phyloP scores from a whole-genome alignment of 805 yeast species.

The Zygoascus bituminiphila region DNA sequence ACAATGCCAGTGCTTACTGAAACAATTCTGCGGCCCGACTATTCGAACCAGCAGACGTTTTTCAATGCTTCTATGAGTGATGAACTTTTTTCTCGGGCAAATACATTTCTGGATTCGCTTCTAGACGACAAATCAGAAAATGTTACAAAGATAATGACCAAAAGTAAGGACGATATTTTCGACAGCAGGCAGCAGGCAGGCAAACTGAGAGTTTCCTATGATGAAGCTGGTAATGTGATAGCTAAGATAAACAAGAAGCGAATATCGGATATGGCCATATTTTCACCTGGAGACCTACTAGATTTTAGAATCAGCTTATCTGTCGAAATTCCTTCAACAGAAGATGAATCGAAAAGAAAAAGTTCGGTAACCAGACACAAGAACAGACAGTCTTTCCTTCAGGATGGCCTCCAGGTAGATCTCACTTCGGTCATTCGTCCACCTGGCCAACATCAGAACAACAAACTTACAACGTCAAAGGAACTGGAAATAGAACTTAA shows the following conservation, averaged over 20 bases:
- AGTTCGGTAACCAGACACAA: slow-evolving; percentile 58
- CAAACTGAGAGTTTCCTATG: slow-evolving; percentile 23
- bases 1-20: slow-evolving; percentile 28
- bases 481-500: slow-evolving; percentile 50
- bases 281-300: slow-evolving; percentile 66
- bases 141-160: slow-evolving; percentile 5
- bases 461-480: slow-evolving; percentile 14
- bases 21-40: slow-evolving; percentile 24
- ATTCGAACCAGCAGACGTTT: slow-evolving; percentile 19
- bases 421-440: slow-evolving; percentile 26
- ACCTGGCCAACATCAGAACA: not conserved
- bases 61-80: slow-evolving; percentile 25
- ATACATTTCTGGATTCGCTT: slow-evolving; percentile 18
- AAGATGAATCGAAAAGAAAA: slow-evolving; percentile 28
- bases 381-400: slow-evolving; percentile 64
- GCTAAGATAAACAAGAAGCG: slow-evolving; percentile 67
- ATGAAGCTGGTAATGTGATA: slow-evolving; percentile 29
- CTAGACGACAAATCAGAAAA: slow-evolving; percentile 6
- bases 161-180: slow-evolving; percentile 14
- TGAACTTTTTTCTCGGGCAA: slow-evolving; percentile 20
- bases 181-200: slow-evolving; percentile 10
- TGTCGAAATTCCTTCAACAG: slow-evolving; percentile 58
- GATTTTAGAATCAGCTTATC: slow-evolving; percentile 72
- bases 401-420: slow-evolving; percentile 39
- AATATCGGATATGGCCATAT: slow-evolving; percentile 61